Conservation (phyloP, 768 basidiomycete species). For the Pleurotus eryngii region DNA sequence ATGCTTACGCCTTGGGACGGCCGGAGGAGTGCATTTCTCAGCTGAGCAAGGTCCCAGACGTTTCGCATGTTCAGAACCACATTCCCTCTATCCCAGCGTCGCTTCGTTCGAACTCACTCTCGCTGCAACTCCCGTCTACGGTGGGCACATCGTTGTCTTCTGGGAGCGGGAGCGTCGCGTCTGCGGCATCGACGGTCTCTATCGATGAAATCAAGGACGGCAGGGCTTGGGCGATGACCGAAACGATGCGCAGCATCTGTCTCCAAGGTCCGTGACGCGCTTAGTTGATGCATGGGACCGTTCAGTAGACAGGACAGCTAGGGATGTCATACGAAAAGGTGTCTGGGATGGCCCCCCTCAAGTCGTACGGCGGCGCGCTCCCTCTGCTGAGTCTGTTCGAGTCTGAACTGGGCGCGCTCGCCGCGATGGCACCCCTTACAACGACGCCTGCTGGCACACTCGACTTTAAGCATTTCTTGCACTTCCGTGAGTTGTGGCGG, state of each 20-base stretch:
- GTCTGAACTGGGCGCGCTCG: constrained; percentile 39
- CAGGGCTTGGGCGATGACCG: constrained; percentile 67
- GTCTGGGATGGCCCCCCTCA: constrained; percentile 47
- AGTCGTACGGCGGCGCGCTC: constrained; percentile 50
- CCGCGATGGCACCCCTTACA: constrained; percentile 13
- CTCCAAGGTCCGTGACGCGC: constrained; percentile 57
- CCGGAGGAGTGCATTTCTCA: constrained; percentile 62
- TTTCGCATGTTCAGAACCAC: constrained; percentile 52
- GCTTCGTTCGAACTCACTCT: constrained; percentile 35
- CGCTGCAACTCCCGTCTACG: constrained; percentile 33
- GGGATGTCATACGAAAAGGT: constrained; percentile 77
- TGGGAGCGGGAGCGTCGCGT: constrained; percentile 46
- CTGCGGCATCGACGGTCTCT: constrained; percentile 32
- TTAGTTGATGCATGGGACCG: not conserved
- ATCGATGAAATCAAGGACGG: constrained; percentile 63
- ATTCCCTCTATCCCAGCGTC: constrained; percentile 41
- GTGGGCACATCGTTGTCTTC: constrained; percentile 43
- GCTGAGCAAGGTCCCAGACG: constrained; percentile 50
- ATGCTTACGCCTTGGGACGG: constrained; percentile 71
- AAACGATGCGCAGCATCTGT: constrained; percentile 73
- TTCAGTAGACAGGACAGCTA: constrained; percentile 23
- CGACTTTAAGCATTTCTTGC: constrained; percentile 55
- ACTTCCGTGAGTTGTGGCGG: constrained; percentile 81
- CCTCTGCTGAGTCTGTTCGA: constrained; percentile 51
- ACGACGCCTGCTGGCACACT: constrained; percentile 28